phyloP scores from a whole-genome alignment of 2,329 filamentous ascomycete species.

The Cladophialophora yegresii region DNA sequence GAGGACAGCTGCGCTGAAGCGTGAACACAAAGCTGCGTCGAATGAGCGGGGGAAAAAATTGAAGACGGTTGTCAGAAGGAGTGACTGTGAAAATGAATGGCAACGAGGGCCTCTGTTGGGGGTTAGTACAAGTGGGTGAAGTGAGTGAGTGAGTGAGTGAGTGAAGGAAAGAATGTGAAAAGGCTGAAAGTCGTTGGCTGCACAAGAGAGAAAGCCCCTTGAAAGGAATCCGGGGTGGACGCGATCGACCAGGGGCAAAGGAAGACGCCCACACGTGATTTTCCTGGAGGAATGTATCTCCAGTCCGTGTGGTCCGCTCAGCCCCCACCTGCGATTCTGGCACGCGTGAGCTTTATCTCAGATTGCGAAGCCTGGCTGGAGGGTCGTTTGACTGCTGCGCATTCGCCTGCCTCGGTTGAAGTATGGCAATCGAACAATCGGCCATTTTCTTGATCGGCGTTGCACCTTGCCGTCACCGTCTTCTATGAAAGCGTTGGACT shows the following conservation, averaged over 20 bases:
- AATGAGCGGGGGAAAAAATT: constrained; percentile 17
- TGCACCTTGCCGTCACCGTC: background rate
- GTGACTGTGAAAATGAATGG: constrained; percentile 18
- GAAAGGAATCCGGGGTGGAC: constrained; percentile 12
- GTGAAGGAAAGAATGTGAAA: constrained; percentile 15
- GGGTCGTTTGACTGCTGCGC: background rate
- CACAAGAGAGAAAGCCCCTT: constrained; percentile 13
- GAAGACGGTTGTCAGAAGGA: constrained; percentile 14
- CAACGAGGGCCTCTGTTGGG: constrained; percentile 4
- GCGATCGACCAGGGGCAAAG: constrained; percentile 9
- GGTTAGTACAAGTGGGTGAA: constrained; percentile 18
- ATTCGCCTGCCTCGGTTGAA: background rate
- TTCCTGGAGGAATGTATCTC: constrained; percentile 6
- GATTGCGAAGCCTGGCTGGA: background rate
- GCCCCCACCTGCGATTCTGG: background rate
- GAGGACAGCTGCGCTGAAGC: background rate
- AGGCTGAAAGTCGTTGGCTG: constrained; percentile 10
- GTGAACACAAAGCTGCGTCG: constrained; percentile 6
- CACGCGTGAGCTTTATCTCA: background rate
- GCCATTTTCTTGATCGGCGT: background rate
- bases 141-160: constrained; percentile 5
- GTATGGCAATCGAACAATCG: background rate
- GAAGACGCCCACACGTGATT: background rate
- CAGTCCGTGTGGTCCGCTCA: background rate
- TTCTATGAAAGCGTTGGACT: background rate